phyloP scores from a whole-genome alignment of 176 grass and related monocot genomes.

The Cenchrus americanus region DNA sequence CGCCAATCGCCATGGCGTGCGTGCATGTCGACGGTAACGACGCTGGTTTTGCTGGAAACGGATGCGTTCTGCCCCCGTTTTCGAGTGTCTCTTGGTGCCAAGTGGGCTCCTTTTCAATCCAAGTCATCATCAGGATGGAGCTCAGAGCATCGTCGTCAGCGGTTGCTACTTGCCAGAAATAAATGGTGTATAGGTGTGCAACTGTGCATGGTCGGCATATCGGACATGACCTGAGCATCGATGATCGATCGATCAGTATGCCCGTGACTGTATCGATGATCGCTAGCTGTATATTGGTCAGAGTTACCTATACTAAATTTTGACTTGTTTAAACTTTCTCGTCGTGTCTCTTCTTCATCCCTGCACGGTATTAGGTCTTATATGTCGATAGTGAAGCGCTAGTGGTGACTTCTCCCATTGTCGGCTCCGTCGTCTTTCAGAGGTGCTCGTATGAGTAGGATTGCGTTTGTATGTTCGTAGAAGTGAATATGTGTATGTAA shows the following conservation, averaged over 20 bases:
- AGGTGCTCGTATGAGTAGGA: no score
- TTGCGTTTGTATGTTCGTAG: no score
- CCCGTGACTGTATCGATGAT: not conserved
- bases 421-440: no score
- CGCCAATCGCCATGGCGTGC: not conserved
- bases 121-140: not conserved
- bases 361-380: no score
- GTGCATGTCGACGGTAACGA: constrained; percentile 27
- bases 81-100: not conserved
- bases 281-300: not conserved
- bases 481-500: no score
- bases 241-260: not conserved
- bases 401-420: no score
- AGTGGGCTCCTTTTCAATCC: constrained; percentile 7
- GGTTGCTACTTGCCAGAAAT: no score
- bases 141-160: not conserved
- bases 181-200: not conserved
- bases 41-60: constrained; percentile 9
- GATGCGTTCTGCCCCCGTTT: not conserved
- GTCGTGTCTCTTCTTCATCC: no score
- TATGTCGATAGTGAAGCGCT: no score
- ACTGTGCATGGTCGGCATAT: not conserved
- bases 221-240: not conserved
- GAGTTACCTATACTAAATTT: not conserved
- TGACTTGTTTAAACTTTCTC: no score